These are phyloP conservation scores for Saprolegnia diclina DNA, from an alignment of 352 stramenopile species.

Conservation along the genomic window DNA sequence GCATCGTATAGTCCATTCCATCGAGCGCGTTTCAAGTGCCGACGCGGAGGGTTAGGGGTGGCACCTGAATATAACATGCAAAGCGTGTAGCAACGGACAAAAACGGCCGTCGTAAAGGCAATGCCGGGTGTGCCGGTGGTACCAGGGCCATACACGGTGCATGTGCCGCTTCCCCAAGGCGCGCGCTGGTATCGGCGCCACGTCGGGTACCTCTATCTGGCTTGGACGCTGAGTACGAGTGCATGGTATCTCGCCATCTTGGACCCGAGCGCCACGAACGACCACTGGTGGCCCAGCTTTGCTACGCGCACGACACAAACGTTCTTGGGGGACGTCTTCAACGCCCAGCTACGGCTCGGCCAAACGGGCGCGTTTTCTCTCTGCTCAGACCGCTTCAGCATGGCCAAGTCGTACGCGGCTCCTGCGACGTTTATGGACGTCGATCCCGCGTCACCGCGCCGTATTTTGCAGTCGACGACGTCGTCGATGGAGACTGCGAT, in stretches of 20 bases:
- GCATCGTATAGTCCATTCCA: no score
- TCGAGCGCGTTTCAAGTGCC: no score
- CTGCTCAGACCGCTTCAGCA: not conserved
- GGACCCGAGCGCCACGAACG: not conserved
- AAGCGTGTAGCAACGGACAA: no score
- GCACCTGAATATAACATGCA: no score
- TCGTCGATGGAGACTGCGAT: not conserved
- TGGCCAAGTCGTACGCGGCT: not conserved
- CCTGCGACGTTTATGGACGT: conserved; percentile 2
- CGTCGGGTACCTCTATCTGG: no score
- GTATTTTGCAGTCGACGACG: not conserved
- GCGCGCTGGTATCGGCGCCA: no score
- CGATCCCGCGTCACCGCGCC: not conserved
- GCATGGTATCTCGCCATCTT: not conserved
- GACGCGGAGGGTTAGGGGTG: no score
- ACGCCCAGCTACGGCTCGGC: not conserved
- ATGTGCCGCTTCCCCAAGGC: no score
- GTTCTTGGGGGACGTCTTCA: not conserved
- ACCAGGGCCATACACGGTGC: no score
- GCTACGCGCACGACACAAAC: not conserved
- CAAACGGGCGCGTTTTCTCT: not conserved
- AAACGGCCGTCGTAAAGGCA: no score
- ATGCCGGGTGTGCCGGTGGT: no score
- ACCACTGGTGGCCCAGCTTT: conserved; percentile 10
- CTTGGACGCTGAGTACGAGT: no score